Percentiles rank a stretch among this genome's conserved stretches.
Conservation (phyloP, 2,329 filamentous ascomycete species). For the Metarhizium rileyi region DNA sequence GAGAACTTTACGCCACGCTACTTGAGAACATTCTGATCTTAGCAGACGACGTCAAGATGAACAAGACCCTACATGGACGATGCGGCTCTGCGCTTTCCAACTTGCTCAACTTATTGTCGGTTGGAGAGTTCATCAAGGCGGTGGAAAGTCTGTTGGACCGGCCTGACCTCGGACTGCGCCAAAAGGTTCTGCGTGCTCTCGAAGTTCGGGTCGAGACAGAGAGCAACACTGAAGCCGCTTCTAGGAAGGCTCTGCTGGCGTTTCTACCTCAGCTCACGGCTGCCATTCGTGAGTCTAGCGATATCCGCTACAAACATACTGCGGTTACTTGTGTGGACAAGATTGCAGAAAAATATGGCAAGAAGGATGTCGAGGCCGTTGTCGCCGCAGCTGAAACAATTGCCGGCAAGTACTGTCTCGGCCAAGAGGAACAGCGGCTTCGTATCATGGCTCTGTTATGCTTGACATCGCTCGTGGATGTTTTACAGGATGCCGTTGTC, state of each 20-base stretch:
- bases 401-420: constrained; percentile 65
- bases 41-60: constrained; percentile 51
- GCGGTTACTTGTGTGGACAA: constrained; percentile 85
- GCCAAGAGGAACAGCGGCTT: constrained; percentile 60
- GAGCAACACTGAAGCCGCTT: constrained; percentile 56
- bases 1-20: constrained; percentile 58
- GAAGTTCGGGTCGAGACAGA: constrained; percentile 70
- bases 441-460: constrained; percentile 80
- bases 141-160: constrained; percentile 73
- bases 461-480: constrained; percentile 79
- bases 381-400: constrained; percentile 67
- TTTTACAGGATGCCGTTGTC: constrained; percentile 77
- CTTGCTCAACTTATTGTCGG: constrained; percentile 75
- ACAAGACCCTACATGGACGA: constrained; percentile 44
- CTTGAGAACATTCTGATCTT: constrained; percentile 57
- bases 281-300: constrained; percentile 62
- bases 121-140: constrained; percentile 80
- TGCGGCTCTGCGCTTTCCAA: constrained; percentile 66
- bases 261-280: constrained; percentile 72
- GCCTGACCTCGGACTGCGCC: constrained; percentile 63
- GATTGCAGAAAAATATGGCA: constrained; percentile 90
- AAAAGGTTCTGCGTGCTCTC: constrained; percentile 71
- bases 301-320: constrained; percentile 71
- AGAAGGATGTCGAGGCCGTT: constrained; percentile 74
- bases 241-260: constrained; percentile 61